phyloP scores from a whole-genome alignment of 768 basidiomycete genomes.

The Suillus paluster region DNA sequence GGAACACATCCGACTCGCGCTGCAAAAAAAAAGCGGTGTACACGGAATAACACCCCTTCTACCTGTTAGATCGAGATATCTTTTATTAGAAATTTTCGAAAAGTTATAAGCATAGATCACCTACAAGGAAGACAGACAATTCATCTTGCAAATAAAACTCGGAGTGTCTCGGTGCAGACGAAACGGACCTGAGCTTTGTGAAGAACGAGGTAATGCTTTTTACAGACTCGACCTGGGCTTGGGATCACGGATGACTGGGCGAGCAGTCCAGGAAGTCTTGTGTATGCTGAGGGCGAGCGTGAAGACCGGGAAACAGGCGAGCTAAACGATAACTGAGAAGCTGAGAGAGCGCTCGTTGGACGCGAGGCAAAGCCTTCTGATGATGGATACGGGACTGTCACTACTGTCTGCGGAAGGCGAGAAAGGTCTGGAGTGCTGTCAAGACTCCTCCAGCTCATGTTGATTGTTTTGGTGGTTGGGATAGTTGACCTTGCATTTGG shows the following conservation, averaged over 20 bases:
- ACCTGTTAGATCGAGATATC: conserved; percentile 31
- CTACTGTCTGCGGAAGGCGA: background rate
- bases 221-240: conserved; percentile 10
- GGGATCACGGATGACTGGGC: background rate
- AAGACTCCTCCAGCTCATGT: conserved; percentile 13
- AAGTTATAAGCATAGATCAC: background rate
- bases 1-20: conserved; percentile 43
- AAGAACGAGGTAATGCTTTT: conserved; percentile 12
- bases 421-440: conserved; percentile 7
- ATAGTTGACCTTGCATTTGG: background rate
- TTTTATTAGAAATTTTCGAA: background rate
- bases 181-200: conserved; percentile 3
- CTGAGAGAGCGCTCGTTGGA: conserved; percentile 9
- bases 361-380: conserved; percentile 9
- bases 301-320: conserved; percentile 5
- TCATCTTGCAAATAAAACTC: conserved; percentile 27
- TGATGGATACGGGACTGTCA: conserved; percentile 9
- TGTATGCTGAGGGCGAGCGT: background rate
- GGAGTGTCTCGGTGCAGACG: conserved; percentile 13
- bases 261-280: conserved; percentile 8
- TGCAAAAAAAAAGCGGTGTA: conserved; percentile 45
- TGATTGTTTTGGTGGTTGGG: background rate
- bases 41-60: conserved; percentile 41
- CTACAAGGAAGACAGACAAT: conserved; percentile 23
- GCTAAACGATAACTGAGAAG: conserved; percentile 8